Base-by-base conservation (phyloP, 1,139 yeast genomes). In the Candida sanyaensis region DNA sequence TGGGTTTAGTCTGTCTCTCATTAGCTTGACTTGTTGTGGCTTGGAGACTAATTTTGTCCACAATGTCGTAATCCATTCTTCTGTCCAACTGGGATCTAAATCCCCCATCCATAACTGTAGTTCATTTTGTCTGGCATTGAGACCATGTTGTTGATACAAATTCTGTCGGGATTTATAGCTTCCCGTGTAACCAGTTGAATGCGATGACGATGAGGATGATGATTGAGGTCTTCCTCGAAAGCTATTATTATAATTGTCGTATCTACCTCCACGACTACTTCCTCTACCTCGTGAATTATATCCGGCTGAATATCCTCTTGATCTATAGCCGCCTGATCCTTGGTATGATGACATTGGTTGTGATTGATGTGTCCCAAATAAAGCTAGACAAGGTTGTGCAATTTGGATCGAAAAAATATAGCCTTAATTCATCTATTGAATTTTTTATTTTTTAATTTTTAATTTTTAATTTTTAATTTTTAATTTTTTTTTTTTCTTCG, bases 21-120 rank as follows among this genome's bases (percentile, higher is more conserved):
- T 69, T 4, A 75, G 54, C 50, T 73, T 75, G 5, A 74, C 71
- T 3, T 64, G 58, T 2, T 57, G 50, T 2, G 80, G 79, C 3
- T 59, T 58, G 41, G 67, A 71, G 1, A 78, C 80, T 10, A 70
- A 53, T 10, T 65, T 46, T 5, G 61, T 52, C 97, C 97, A 92
- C 46, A 90, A 73, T 47, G 80, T 75, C 37, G 77, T 74, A 44
- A 92, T 81, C 43, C 81, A 75, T 12, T 71, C 72, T 64, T 91
- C 97, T 54, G 87, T 91, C 84, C 95, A 88, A 68, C 82, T 76
- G 1, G 95, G 89, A 57, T 91, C 97, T 42, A 92, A 71, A 64
- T 91, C 97, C 9, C 97, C 98, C 97, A 92, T 92, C 97, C 97
- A 91, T 46, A 90, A 51, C 52, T 75, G 80, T 42, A 49, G 53